Conservation (phyloP, 192 early-diverging fungal genomes). For the Linnemannia elongata region DNA sequence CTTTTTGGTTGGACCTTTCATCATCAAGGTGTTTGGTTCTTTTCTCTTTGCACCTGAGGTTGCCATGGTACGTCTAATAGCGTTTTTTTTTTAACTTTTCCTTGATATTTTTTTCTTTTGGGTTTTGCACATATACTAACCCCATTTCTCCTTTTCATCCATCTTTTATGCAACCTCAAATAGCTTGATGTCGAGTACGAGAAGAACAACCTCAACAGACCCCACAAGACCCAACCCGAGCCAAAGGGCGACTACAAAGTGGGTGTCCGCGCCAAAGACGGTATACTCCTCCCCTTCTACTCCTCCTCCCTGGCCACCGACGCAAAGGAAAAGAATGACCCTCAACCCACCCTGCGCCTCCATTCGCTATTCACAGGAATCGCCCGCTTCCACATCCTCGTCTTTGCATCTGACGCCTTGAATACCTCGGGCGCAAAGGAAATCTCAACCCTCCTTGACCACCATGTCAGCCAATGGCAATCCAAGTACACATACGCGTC, state of each 20-base stretch:
- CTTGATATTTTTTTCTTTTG: neutral
- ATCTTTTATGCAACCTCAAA: neutral
- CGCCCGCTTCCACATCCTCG: conserved; percentile 40
- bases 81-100: neutral
- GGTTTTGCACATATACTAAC: neutral
- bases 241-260: conserved; percentile 22
- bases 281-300: conserved; percentile 9
- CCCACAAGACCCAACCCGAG: conserved; percentile 20
- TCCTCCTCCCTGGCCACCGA: neutral
- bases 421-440: neutral
- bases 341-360: neutral
- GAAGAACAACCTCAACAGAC: conserved; percentile 32
- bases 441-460: neutral
- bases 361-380: conserved; percentile 23
- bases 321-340: neutral
- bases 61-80: conserved; percentile 24
- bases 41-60: conserved; percentile 17
- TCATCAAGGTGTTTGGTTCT: neutral
- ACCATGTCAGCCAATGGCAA: conserved; percentile 18
- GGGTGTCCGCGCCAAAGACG: conserved; percentile 30
- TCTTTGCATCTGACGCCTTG: conserved; percentile 30
- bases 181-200: conserved; percentile 37
- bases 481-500: conserved; percentile 27
- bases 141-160: neutral
- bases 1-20: neutral